These are phyloP conservation scores for Barnettozyma vustinii DNA, from an alignment of 805 yeast species.

Conservation along the genomic window DNA sequence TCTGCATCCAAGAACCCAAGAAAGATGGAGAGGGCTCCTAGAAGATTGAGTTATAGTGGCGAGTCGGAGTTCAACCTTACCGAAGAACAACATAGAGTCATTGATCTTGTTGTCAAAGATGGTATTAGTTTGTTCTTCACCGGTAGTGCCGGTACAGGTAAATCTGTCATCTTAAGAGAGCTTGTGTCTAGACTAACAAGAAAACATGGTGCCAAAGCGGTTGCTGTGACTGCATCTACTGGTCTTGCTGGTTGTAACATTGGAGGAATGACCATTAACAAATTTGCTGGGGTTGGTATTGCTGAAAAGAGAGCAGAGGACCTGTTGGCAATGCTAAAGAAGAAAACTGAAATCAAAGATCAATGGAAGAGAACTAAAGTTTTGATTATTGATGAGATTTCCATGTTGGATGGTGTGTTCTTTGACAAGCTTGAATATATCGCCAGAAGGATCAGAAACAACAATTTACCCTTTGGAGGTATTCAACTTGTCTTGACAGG, in stretches of 20 bases:
- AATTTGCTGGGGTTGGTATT: conserved; percentile 82
- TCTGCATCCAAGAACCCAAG: conserved; percentile 12
- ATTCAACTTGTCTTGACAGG: conserved; percentile 86
- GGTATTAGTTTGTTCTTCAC: conserved; percentile 62
- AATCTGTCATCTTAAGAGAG: conserved; percentile 61
- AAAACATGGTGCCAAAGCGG: conserved; percentile 40
- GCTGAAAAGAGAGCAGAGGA: conserved; percentile 45
- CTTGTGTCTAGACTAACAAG: conserved; percentile 49
- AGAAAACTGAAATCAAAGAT: conserved; percentile 35
- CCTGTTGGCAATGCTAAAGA: conserved; percentile 35
- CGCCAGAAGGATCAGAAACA: conserved; percentile 52
- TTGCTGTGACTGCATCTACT: conserved; percentile 92
- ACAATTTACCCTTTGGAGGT: conserved; percentile 79
- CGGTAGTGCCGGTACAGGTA: conserved; percentile 88
- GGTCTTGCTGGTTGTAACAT: conserved; percentile 94
- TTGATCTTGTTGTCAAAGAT: conserved; percentile 46
- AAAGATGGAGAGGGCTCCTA: conserved; percentile 1
- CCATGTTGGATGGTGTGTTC: conserved; percentile 83
- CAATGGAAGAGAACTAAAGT: conserved; percentile 70
- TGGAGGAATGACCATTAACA: conserved; percentile 85
- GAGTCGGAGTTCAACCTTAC: conserved; percentile 24
- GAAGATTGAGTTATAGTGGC: background rate
- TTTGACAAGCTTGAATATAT: conserved; percentile 69
- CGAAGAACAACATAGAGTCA: conserved; percentile 46
- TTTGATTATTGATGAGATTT: conserved; percentile 84